Base-by-base conservation (phyloP, 345 rosid species). In the Mallotus nudiflorus region DNA sequence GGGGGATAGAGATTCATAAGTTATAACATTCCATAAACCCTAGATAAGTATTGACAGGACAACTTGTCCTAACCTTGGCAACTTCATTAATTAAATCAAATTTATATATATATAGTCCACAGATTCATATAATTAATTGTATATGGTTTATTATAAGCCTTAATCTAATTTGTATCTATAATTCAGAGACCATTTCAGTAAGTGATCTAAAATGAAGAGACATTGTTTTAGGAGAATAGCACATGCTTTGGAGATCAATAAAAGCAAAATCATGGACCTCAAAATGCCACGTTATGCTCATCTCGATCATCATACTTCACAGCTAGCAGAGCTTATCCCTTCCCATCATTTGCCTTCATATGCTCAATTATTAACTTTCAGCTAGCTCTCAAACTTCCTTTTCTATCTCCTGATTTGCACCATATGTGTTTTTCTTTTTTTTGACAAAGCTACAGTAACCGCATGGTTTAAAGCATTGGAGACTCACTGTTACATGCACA, bases 1-100 rank as follows among this genome's bases (percentile, higher is more conserved):
- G 44, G 78, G 72, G 64, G 79, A 74, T 79, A 67, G 29, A 71
- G 79, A 71, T 65, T 49, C 75, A n/a, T n/a, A n/a, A 40, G 64
- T 50, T 31, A 15, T 29, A 54, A 52, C 57, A 59, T 22, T 51
- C 18, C 18, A 19, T 70, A 14, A 62, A 59, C 69, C 28, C 65
- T 9, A 40, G 39, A n/a, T 4, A n/a, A 42, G 9, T 11, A 15
- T 15, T 10, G 20, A 4, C 28, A 16, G 7, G 16, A 67, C 37
- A n/a, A n/a, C 29, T 68, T 68, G 52, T 68, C 72, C 53, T 28
- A 42, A 27, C 39, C 42, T 49, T 42, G 46, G 46, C n/a, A n/a
- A n/a, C n/a, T n/a, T n/a, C n/a, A n/a, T n/a, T n/a, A n/a, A n/a
- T n/a, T n/a, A n/a, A n/a, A n/a, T n/a, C n/a, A n/a, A n/a, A n/a